Evolutionary conservation across 305 asterid genomes (phyloP).

Genomic region (Rubia balearica): DNA sequence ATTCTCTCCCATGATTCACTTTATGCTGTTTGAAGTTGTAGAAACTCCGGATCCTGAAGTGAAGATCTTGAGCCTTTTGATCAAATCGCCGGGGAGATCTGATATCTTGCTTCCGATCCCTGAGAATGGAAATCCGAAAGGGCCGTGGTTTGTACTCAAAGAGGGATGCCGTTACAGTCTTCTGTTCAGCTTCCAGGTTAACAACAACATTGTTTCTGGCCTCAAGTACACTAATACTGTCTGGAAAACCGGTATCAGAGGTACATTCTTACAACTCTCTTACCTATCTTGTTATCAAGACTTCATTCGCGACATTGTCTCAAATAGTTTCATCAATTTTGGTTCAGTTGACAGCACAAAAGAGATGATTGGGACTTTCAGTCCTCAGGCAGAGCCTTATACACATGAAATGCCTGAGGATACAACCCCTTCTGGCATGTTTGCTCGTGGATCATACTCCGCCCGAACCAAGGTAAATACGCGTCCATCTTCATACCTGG

Average conservation of each 20-base stretch:
- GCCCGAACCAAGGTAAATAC: constrained; percentile 55
- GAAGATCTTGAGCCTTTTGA: constrained; percentile 70
- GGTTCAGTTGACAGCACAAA: constrained; percentile 59
- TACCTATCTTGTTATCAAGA: background rate
- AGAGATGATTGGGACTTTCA: constrained; percentile 67
- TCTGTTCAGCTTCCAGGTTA: constrained; percentile 68
- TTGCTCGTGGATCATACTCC: constrained; percentile 70
- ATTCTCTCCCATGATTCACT: background rate
- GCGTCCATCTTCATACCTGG: background rate
- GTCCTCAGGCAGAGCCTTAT: constrained; percentile 70
- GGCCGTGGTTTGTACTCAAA: constrained; percentile 82
- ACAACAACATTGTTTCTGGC: constrained; percentile 89
- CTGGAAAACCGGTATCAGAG: constrained; percentile 80
- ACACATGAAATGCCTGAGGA: constrained; percentile 68
- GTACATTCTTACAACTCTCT: constrained; percentile 17
- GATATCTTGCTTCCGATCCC: constrained; percentile 80
- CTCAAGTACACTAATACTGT: constrained; percentile 80
- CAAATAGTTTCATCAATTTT: background rate
- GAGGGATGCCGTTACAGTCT: constrained; percentile 90
- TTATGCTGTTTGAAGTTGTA: constrained; percentile 14
- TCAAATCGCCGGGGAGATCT: constrained; percentile 62
- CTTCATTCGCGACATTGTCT: background rate
- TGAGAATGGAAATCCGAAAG: constrained; percentile 65
- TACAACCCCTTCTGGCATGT: constrained; percentile 67
- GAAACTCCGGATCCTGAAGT: constrained; percentile 92